Conservation (phyloP, 106 monocot species). For the Dendrobium catenatum region DNA sequence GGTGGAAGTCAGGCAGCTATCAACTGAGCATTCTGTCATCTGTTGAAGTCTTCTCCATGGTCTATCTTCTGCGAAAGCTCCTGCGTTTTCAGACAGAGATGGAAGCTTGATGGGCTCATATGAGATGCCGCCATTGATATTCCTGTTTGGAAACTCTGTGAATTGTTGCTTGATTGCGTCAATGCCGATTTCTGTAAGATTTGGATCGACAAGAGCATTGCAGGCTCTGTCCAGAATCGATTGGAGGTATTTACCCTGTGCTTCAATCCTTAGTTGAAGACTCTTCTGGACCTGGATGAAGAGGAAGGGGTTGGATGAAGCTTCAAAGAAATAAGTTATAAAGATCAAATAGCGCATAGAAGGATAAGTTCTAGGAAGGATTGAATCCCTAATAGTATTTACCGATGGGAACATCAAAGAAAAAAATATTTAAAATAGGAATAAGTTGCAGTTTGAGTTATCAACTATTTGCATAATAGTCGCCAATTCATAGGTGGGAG, state of each 20-base stretch:
- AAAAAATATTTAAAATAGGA: no score
- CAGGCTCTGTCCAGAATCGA: slow-evolving; percentile 45
- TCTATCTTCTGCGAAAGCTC: slow-evolving; percentile 9
- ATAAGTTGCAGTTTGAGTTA: no score
- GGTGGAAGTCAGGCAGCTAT: slow-evolving; percentile 29
- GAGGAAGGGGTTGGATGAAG: no score
- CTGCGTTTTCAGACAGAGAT: slow-evolving; percentile 10
- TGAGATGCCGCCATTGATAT: slow-evolving; percentile 12
- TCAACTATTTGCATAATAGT: no score
- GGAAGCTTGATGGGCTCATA: slow-evolving; percentile 7
- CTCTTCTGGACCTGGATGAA: slow-evolving; percentile 41
- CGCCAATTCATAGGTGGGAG: no score
- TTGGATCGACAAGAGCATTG: slow-evolving; percentile 18
- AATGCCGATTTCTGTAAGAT: neutral
- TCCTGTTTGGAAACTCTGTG: slow-evolving; percentile 13
- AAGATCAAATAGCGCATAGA: no score
- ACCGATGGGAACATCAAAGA: no score
- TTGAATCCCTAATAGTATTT: no score
- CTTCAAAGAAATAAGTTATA: neutral
- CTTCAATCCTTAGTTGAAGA: slow-evolving; percentile 44
- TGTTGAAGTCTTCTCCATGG: no score
- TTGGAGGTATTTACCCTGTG: slow-evolving; percentile 47
- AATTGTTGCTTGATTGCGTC: slow-evolving; percentile 6
- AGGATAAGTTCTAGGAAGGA: no score
- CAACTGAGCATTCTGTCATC: slow-evolving; percentile 13